Conservation (phyloP, 495 filamentous ascomycete species). For the Neurospora sp. region DNA sequence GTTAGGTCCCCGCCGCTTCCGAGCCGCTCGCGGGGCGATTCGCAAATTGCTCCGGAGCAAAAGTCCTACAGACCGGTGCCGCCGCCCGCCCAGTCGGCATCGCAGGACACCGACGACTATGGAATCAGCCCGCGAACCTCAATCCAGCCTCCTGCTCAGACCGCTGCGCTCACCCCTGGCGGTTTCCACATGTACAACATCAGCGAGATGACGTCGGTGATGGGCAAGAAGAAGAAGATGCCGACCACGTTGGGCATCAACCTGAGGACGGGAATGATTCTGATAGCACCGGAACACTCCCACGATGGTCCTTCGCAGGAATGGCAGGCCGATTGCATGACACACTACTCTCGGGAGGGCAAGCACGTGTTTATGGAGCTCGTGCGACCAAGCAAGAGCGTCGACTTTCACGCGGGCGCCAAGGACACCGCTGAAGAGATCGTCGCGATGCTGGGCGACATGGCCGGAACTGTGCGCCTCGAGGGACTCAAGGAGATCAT, state of each 20-base stretch:
- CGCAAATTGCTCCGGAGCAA: constrained; percentile 41
- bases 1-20: constrained; percentile 48
- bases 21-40: constrained; percentile 54
- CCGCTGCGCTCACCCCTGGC: constrained; percentile 47
- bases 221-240: constrained; percentile 96
- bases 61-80: constrained; percentile 31
- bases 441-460: constrained; percentile 73
- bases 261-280: constrained; percentile 71
- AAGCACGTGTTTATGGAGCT: constrained; percentile 97
- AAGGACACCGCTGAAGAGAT: constrained; percentile 97
- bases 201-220: constrained; percentile 87
- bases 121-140: constrained; percentile 8
- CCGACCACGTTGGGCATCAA: constrained; percentile 91
- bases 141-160: constrained; percentile 9
- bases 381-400: constrained; percentile 77
- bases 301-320: constrained; percentile 74
- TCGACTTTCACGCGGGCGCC: constrained; percentile 94
- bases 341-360: constrained; percentile 90
- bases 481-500: constrained; percentile 83
- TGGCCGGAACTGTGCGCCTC: constrained; percentile 72
- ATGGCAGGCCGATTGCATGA: constrained; percentile 89
- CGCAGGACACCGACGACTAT: constrained; percentile 14
- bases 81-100: constrained; percentile 8
- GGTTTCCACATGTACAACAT: constrained; percentile 92
- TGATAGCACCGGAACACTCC: constrained; percentile 78